Evolutionary conservation across 106 monocot genomes (phyloP).

Genomic region (Agapanthus africanus): DNA sequence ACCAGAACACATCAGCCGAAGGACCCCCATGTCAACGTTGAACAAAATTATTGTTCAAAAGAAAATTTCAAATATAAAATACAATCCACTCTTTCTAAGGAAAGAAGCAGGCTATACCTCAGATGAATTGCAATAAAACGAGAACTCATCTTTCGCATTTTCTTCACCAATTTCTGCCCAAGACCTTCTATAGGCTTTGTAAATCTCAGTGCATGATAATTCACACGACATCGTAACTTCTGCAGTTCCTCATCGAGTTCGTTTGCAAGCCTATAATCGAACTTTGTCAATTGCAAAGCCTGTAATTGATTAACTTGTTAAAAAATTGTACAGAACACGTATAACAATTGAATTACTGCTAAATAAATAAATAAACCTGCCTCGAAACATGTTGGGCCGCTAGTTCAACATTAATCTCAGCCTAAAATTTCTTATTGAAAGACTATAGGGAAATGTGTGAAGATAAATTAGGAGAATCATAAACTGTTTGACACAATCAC

Average conservation of each 20-base stretch:
- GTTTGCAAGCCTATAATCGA: conserved; percentile 84
- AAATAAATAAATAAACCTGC: not conserved
- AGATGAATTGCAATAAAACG: conserved; percentile 80
- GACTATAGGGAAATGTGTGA: not conserved
- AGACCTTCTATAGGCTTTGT: conserved; percentile 49
- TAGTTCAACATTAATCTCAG: not conserved
- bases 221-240: conserved; percentile 79
- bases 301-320: conserved; percentile 28
- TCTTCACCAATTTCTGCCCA: conserved; percentile 53
- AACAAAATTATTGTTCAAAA: not conserved
- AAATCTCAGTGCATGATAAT: conserved; percentile 90
- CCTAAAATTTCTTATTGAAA: not conserved
- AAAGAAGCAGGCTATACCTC: conserved; percentile 35
- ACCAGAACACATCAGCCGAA: not conserved
- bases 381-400: not conserved
- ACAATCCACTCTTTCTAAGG: not conserved
- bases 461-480: not conserved
- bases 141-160: conserved; percentile 51
- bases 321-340: not conserved
- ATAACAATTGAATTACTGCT: not conserved
- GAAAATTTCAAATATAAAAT: not conserved
- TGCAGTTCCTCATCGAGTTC: conserved; percentile 74
- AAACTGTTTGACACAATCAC: not conserved
- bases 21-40: not conserved
- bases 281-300: conserved; percentile 92